Conservation (phyloP, 106 monocot species). For the Dendrobium huoshanense region DNA sequence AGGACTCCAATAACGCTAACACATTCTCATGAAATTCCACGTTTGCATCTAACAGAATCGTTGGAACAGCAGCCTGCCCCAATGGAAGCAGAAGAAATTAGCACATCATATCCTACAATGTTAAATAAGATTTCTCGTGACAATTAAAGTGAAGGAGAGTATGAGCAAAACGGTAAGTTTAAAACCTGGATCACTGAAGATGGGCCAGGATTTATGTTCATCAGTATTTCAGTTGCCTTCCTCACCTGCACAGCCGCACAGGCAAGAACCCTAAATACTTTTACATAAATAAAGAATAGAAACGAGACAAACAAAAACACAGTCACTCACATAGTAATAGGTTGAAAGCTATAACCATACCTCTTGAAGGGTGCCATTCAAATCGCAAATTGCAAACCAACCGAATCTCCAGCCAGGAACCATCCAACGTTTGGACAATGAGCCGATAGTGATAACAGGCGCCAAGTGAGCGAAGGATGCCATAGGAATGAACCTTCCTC, state of each 20-base stretch:
- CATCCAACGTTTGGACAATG: conserved; percentile 82
- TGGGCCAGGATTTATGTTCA: conserved; percentile 79
- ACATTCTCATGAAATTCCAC: conserved; percentile 71
- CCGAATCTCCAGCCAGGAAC: conserved; percentile 94
- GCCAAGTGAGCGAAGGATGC: conserved; percentile 48
- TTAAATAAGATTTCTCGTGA: not conserved
- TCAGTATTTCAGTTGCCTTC: conserved; percentile 60
- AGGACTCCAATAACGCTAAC: conserved; percentile 37
- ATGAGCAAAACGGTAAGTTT: not conserved
- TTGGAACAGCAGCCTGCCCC: conserved; percentile 70
- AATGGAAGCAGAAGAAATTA: not conserved
- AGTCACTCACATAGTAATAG: not conserved
- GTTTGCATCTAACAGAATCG: conserved; percentile 41
- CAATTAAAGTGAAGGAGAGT: not conserved
- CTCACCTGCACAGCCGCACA: conserved; percentile 48
- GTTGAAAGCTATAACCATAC: conserved; percentile 15
- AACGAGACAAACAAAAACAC: too few species aligned
- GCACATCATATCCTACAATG: not conserved
- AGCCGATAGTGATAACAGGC: conserved; percentile 70
- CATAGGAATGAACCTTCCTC: conserved; percentile 63
- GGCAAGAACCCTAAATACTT: not conserved
- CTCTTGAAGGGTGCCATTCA: conserved; percentile 41
- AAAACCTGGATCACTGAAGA: conserved; percentile 72
- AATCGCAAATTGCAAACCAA: conserved; percentile 70
- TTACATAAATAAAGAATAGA: not conserved